Evolutionary conservation across 2,329 filamentous ascomycete species (phyloP).

Genomic region (Phaeosphaeriaceae sp.): DNA sequence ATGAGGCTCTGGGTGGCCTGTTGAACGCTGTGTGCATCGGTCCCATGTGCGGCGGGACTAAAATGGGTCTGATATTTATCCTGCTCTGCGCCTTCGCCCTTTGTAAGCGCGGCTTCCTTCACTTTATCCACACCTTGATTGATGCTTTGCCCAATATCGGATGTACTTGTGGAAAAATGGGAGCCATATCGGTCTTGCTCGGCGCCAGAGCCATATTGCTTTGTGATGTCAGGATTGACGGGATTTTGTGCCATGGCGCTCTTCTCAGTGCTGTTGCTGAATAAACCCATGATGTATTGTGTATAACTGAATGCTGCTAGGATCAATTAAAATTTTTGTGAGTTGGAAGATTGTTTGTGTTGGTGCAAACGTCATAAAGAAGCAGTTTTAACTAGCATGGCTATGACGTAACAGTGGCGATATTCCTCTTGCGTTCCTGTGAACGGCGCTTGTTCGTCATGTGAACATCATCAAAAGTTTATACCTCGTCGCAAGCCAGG

Average conservation of each 20-base stretch:
- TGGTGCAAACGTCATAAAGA: background rate
- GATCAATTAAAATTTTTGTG: background rate
- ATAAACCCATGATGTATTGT: slow-evolving; percentile 31
- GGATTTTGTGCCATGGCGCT: slow-evolving; percentile 21
- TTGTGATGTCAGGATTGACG: slow-evolving; percentile 31
- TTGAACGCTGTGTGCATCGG: slow-evolving; percentile 33
- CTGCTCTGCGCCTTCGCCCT: slow-evolving; percentile 30
- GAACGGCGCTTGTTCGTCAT: background rate
- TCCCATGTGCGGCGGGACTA: slow-evolving; percentile 21
- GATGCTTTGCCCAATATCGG: slow-evolving; percentile 26
- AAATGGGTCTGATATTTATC: slow-evolving; percentile 37
- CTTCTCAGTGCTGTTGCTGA: slow-evolving; percentile 33
- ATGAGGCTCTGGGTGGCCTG: slow-evolving; percentile 31
- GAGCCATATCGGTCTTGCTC: slow-evolving; percentile 42
- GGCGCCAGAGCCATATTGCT: slow-evolving; percentile 35
- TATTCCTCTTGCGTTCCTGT: background rate
- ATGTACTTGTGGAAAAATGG: slow-evolving; percentile 33
- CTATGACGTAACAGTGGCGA: slow-evolving; percentile 3
- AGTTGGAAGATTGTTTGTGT: background rate
- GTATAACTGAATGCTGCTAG: background rate
- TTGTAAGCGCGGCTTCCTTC: slow-evolving; percentile 18
- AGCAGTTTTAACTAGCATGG: background rate
- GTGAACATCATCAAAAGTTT: background rate
- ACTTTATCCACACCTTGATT: slow-evolving; percentile 27
- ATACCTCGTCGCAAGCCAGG: too few relatives aligned